phyloP scores from a whole-genome alignment of 140 eudicot genomes.

The Senecio squalidus region DNA sequence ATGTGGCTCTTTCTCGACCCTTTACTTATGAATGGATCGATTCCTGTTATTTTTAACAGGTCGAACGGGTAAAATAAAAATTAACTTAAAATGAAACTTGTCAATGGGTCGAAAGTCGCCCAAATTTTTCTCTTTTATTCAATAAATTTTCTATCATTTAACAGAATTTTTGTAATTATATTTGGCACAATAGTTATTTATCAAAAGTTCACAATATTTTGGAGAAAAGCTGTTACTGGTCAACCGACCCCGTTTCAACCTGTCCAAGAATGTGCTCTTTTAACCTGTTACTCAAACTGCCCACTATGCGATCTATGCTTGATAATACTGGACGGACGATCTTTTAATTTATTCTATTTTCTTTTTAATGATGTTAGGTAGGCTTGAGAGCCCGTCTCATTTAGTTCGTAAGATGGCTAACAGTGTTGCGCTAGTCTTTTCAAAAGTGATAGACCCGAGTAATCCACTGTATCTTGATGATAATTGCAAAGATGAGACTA shows the following conservation, averaged over 20 bases:
- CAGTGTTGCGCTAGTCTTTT: conserved; percentile 72
- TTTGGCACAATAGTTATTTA: background rate
- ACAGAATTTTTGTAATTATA: background rate
- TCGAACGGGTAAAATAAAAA: background rate
- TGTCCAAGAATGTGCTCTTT: background rate
- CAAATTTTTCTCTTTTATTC: no score
- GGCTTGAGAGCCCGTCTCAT: conserved; percentile 76
- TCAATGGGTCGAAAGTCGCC: background rate
- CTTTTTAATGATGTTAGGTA: conserved; percentile 49
- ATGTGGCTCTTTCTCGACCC: background rate
- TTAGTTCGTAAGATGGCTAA: conserved; percentile 80
- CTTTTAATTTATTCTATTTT: conserved; percentile 8
- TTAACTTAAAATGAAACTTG: background rate
- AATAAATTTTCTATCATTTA: no score
- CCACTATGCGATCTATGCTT: background rate
- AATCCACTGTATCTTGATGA: conserved; percentile 97
- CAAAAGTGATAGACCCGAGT: conserved; percentile 79
- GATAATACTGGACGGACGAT: no score
- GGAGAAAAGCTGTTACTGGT: background rate
- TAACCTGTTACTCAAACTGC: background rate
- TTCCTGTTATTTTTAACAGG: background rate
- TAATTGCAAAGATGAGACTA: conserved; percentile 45
- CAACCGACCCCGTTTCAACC: background rate
- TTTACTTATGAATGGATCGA: background rate
- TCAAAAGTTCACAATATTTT: background rate